phyloP scores from a whole-genome alignment of 2,329 filamentous ascomycete species.

The Pseudofabraea citricarpa region DNA sequence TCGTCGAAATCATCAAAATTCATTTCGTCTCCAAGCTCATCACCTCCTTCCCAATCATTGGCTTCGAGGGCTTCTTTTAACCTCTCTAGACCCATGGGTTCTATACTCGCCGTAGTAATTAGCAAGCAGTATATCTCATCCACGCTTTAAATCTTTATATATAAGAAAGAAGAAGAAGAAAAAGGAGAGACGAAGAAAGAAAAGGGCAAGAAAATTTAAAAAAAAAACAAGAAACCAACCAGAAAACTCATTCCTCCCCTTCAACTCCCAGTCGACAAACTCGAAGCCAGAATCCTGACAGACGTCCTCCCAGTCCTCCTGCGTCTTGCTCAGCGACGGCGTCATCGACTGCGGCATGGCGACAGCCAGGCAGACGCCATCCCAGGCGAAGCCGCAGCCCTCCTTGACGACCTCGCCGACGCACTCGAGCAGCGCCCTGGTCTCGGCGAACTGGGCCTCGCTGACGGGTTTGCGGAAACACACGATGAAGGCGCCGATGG shows the following conservation, averaged over 20 bases:
- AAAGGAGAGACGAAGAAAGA: too few relatives aligned
- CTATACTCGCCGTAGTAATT: too few relatives aligned
- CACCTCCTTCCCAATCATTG: slow-evolving; percentile 54
- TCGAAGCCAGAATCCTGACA: slow-evolving; percentile 55
- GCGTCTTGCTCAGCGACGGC: slow-evolving; percentile 30
- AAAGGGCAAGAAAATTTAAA: too few relatives aligned
- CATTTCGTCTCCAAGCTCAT: slow-evolving; percentile 30
- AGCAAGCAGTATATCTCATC: too few relatives aligned
- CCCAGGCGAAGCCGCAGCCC: slow-evolving; percentile 58
- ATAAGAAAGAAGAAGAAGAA: too few relatives aligned
- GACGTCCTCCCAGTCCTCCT: slow-evolving; percentile 56
- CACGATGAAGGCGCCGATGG: slow-evolving; percentile 55
- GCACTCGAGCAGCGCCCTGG: slow-evolving; percentile 41
- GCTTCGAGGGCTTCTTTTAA: slow-evolving; percentile 57
- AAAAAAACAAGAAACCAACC: slow-evolving; percentile 39
- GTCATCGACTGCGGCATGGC: slow-evolving; percentile 37
- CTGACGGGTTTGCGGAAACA: slow-evolving; percentile 41
- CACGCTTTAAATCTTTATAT: too few relatives aligned
- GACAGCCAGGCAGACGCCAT: slow-evolving; percentile 57
- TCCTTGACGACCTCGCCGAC: slow-evolving; percentile 51
- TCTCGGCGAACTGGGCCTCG: slow-evolving; percentile 12
- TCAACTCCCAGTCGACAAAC: slow-evolving; percentile 51
- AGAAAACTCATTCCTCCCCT: slow-evolving; percentile 52
- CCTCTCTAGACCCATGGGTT: slow-evolving; percentile 54
- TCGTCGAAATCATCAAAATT: slow-evolving; percentile 32